phyloP scores from a whole-genome alignment of 164 flowering plant species.

The Paratinospora sagittata region DNA sequence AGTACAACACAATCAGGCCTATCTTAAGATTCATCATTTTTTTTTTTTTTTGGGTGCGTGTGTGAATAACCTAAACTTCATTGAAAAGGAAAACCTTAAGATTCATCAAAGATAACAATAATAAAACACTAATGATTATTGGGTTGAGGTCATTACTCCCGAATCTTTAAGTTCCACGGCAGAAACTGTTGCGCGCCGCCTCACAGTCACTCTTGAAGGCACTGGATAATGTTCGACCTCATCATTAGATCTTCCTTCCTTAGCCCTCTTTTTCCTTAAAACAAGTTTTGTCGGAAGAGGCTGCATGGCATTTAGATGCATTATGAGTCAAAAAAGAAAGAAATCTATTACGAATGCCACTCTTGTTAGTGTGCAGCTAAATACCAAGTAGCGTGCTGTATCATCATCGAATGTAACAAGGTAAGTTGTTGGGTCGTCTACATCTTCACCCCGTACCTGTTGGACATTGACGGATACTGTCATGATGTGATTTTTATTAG shows the following conservation, averaged over 20 bases:
- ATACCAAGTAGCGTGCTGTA: conserved; percentile 86
- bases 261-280: conserved; percentile 74
- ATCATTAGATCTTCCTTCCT: conserved; percentile 70
- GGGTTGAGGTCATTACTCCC: conserved; percentile 30
- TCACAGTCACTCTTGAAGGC: conserved; percentile 71
- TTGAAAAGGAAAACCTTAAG: not conserved
- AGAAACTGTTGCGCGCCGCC: conserved; percentile 50
- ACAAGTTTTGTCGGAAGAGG: conserved; percentile 87
- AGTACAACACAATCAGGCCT: not conserved
- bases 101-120: not conserved
- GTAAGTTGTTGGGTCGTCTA: conserved; percentile 70
- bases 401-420: conserved; percentile 69
- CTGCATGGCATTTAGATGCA: conserved; percentile 36
- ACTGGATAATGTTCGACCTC: conserved; percentile 81
- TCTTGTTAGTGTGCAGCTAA: not conserved
- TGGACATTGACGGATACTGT: conserved; percentile 9
- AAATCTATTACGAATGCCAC: not conserved
- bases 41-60: too few species aligned
- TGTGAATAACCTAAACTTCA: not conserved
- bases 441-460: conserved; percentile 86
- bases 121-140: conserved; percentile 3
- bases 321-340: conserved; percentile 2
- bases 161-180: conserved; percentile 47
- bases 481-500: not conserved
- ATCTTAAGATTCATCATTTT: not conserved